Percentiles rank a stretch among this genome's conserved stretches.
Conservation (phyloP, 768 basidiomycete genomes). For the Leccinum imitatum region DNA sequence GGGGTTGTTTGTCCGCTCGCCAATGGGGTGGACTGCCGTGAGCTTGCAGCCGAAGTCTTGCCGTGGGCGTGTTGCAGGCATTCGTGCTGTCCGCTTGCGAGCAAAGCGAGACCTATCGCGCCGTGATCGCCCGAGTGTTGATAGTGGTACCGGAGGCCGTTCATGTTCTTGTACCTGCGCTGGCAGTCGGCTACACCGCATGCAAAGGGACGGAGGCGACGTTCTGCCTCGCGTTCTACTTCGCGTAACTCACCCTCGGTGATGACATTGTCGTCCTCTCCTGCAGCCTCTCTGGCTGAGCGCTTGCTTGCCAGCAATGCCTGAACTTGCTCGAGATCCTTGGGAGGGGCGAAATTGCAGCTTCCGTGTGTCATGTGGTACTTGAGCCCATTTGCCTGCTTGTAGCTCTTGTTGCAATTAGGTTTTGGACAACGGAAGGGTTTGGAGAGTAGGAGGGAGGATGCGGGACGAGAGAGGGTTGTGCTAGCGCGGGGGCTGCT, state of each 20-base stretch:
- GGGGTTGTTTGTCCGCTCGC: slow-evolving; percentile 34
- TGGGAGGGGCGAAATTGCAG: slow-evolving; percentile 91
- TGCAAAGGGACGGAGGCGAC: slow-evolving; percentile 78
- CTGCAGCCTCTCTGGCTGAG: slow-evolving; percentile 38
- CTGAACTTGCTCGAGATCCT: slow-evolving; percentile 76
- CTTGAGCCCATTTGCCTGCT: slow-evolving; percentile 93
- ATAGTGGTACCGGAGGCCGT: slow-evolving; percentile 94
- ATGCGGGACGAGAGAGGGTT: slow-evolving; percentile 49
- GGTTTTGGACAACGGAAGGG: slow-evolving; percentile 93
- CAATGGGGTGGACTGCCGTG: slow-evolving; percentile 33
- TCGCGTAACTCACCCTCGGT: slow-evolving; percentile 65
- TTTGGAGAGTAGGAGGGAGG: slow-evolving; percentile 71
- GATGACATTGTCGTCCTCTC: slow-evolving; percentile 44
- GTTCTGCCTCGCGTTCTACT: slow-evolving; percentile 83
- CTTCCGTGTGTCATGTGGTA: slow-evolving; percentile 92
- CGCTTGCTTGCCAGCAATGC: slow-evolving; percentile 58
- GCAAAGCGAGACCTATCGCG: slow-evolving; percentile 77
- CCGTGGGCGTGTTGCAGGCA: slow-evolving; percentile 41
- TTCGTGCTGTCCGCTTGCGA: slow-evolving; percentile 73
- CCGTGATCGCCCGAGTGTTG: slow-evolving; percentile 97
- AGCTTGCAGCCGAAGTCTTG: slow-evolving; percentile 31
- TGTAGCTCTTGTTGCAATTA: slow-evolving; percentile 95
- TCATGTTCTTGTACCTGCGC: slow-evolving; percentile 98
- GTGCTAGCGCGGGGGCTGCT: slow-evolving; percentile 39
- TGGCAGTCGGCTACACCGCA: slow-evolving; percentile 86